Percentiles rank a stretch among this genome's conserved stretches.
Conservation (phyloP, 331 rosid genomes). For the Spiraea crenata region DNA sequence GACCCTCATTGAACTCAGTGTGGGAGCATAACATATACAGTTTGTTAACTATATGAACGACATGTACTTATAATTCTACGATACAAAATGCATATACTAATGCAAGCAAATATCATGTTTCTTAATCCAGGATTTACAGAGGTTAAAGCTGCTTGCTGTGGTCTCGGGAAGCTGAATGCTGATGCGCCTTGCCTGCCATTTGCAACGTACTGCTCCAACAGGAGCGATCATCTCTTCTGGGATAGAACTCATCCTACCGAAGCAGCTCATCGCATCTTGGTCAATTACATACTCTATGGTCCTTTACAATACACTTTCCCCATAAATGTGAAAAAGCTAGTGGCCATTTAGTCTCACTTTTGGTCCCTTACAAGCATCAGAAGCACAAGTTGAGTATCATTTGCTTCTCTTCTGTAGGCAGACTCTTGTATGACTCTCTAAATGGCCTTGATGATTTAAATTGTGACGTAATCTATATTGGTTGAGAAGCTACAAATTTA, state of each 20-base stretch:
- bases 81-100: too few species aligned
- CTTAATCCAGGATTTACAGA: slow-evolving; percentile 67
- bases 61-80: too few species aligned
- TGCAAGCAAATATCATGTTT: neutral
- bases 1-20: neutral
- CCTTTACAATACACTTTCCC: slow-evolving; percentile 59
- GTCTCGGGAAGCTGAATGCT: slow-evolving; percentile 63
- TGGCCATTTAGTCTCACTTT: slow-evolving; percentile 36
- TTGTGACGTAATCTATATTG: too few species aligned
- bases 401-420: too few species aligned
- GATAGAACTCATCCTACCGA: slow-evolving; percentile 76
- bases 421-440: too few species aligned
- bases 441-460: too few species aligned
- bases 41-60: too few species aligned
- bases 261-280: slow-evolving; percentile 52
- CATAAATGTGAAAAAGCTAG: slow-evolving; percentile 55
- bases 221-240: slow-evolving; percentile 71
- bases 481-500: too few species aligned
- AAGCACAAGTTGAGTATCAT: too few species aligned
- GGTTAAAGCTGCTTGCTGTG: slow-evolving; percentile 76
- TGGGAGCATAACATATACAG: too few species aligned
- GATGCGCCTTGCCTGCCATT: slow-evolving; percentile 46
- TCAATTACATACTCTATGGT: slow-evolving; percentile 48
- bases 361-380: too few species aligned
- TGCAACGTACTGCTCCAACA: slow-evolving; percentile 54